Evolutionary conservation across 768 basidiomycete genomes (phyloP), one percentile per base, ranked within the genome.

Genomic region (Kwoniella bestiolae): DNA sequence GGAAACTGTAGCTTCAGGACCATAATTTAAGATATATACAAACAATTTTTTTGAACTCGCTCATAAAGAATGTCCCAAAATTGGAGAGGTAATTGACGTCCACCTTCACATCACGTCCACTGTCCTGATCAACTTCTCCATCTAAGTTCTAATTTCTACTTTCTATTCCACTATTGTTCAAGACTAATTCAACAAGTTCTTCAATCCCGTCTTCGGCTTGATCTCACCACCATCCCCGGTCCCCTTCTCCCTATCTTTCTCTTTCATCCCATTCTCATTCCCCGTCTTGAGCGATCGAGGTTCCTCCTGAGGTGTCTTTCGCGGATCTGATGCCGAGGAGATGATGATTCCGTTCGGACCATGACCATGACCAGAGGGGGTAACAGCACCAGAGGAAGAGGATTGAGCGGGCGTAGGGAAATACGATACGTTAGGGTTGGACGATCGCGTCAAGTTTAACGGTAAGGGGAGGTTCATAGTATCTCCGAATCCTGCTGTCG

Each of bases 101-200:
- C n/a, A n/a, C n/a, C n/a, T n/a, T n/a, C n/a, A n/a, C n/a, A n/a
- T n/a, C n/a, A n/a, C n/a, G n/a, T n/a, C n/a, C n/a, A n/a, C n/a
- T n/a, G n/a, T n/a, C n/a, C n/a, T n/a, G n/a, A n/a, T n/a, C n/a
- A n/a, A n/a, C n/a, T n/a, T n/a, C n/a, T n/a, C n/a, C n/a, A n/a
- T n/a, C n/a, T n/a, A n/a, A n/a, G n/a, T n/a, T n/a, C n/a, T n/a
- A n/a, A n/a, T n/a, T n/a, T n/a, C n/a, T n/a, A n/a, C n/a, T n/a
- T n/a, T n/a, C n/a, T n/a, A n/a, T n/a, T n/a, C n/a, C n/a, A n/a
- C n/a, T n/a, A n/a, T n/a, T n/a, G n/a, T n/a, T n/a, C n/a, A n/a
- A n/a, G 38, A 41, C 57, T 28, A 59, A 46, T 65, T 65, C 29
- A 65, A 49, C 56, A 65, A 23, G 51, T 65, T 65, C 12, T 44